Base-by-base conservation (phyloP, 257 asterid genomes). In the Fraxinus anomala region DNA sequence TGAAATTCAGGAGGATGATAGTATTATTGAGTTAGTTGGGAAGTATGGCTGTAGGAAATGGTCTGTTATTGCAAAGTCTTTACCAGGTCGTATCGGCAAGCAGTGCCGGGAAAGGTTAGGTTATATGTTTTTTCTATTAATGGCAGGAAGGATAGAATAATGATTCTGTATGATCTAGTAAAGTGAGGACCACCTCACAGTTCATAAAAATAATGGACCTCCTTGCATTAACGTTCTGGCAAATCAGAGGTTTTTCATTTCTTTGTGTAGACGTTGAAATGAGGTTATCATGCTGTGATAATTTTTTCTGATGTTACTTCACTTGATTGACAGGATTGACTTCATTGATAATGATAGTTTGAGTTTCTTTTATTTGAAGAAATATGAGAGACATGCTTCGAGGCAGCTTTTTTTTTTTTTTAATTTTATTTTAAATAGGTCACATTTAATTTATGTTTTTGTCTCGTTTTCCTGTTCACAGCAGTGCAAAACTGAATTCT, bases 11-110 rank as follows among this genome's bases (percentile, higher is more conserved):
- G 97, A 94, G 88, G 98, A 92, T 82, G 97, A 87, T 76, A 74
- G 34, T 42, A 89, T 94, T 59, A 82, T 83, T 40, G 86, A 84
- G 85, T 86, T 92, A 73, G 97, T 91, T 73, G 87, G 76, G 79
- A 89, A 80, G 77, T 80, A 85, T 82, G 96, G 97, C 79, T 47
- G 75, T 76, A 89, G 80, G 85, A 92, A 83, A 74, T 94, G 98
- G 97, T 89, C 97, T 33, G 4, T 74, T 47, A 89, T 94, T 71
- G 95, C 97, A 37, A 86, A 86, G 76, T 76, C 30, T 76, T 77
- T 93, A 84, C 92, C 87, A 56, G 98, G 98, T 79, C 97, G 97
- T 72, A 93, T 88, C 73, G 98, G 98, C 70, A 93, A 93, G 91
- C 98, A 93, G 75, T 93, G 97, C 79, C 85, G 98, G 19, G 97